phyloP scores from a whole-genome alignment of 768 basidiomycete genomes.

The Trametopsis cervina region DNA sequence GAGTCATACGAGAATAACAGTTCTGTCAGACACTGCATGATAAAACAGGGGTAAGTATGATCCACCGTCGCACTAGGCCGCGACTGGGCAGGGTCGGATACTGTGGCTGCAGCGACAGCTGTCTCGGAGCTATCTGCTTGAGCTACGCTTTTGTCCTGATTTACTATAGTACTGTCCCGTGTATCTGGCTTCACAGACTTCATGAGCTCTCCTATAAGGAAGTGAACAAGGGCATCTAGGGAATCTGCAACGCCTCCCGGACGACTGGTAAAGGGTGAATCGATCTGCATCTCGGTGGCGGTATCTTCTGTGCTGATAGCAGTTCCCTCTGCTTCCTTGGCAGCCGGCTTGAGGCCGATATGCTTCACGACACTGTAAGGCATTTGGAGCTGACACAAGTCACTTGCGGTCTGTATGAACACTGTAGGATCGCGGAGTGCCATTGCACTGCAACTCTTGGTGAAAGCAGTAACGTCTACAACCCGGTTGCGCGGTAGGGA shows the following conservation, averaged over 20 bases:
- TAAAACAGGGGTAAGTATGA: constrained; percentile 64
- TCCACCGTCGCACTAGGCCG: constrained; percentile 12
- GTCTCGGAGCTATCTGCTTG: neutral
- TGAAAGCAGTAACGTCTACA: constrained; percentile 65
- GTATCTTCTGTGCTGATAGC: constrained; percentile 14
- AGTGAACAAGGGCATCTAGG: constrained; percentile 57
- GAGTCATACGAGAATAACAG: constrained; percentile 87
- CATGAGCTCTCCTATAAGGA: constrained; percentile 68
- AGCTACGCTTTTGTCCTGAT: neutral
- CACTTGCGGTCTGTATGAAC: constrained; percentile 70
- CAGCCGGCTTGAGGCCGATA: constrained; percentile 20
- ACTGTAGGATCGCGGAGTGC: constrained; percentile 73
- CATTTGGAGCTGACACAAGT: constrained; percentile 64
- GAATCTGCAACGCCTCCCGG: constrained; percentile 31
- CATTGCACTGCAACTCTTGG: constrained; percentile 69
- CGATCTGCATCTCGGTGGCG: constrained; percentile 53
- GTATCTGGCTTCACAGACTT: constrained; percentile 41
- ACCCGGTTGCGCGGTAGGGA: constrained; percentile 59
- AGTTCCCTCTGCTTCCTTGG: neutral
- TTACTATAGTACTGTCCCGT: neutral
- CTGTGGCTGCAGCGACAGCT: neutral
- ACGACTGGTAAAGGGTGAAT: constrained; percentile 20
- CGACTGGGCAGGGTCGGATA: neutral
- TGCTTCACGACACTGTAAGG: constrained; percentile 37
- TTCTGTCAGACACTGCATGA: constrained; percentile 91